A percentile compares a stretch with the other conserved stretches of the same genome.
These are phyloP conservation scores for Westerdykella ornata DNA, from an alignment of 2,329 filamentous ascomycete species.

Conservation along the genomic window DNA sequence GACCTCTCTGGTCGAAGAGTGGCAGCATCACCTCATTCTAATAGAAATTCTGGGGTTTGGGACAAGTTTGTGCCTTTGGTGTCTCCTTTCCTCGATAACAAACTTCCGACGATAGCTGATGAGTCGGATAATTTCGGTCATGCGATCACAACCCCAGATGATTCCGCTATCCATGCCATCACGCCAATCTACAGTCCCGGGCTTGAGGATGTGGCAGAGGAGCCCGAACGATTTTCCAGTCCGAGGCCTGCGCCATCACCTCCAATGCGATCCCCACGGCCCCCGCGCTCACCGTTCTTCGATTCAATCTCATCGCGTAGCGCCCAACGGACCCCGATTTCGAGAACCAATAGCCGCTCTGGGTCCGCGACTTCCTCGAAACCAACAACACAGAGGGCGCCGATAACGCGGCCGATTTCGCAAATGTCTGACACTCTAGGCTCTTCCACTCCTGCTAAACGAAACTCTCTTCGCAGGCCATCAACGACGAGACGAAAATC, in stretches of 20 bases:
- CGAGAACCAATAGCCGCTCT: slow-evolving; percentile 14
- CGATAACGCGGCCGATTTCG: slow-evolving; percentile 28
- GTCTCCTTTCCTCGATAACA: slow-evolving; percentile 11
- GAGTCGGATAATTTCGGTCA: slow-evolving; percentile 30
- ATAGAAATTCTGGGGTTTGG: slow-evolving; percentile 32
- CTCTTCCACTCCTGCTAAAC: slow-evolving; percentile 35
- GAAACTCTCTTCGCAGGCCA: slow-evolving; percentile 17
- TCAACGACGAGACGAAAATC: slow-evolving; percentile 24
- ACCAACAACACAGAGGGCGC: slow-evolving; percentile 8
- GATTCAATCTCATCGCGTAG: slow-evolving; percentile 24
- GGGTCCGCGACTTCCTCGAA: slow-evolving; percentile 23
- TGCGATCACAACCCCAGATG: slow-evolving; percentile 40
- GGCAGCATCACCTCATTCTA: slow-evolving; percentile 4
- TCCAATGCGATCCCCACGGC: slow-evolving; percentile 19
- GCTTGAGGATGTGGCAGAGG: slow-evolving; percentile 34
- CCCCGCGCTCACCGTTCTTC: slow-evolving; percentile 23
- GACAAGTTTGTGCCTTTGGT: slow-evolving; percentile 20
- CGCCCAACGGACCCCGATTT: slow-evolving; percentile 17
- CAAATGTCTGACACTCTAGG: slow-evolving; percentile 44
- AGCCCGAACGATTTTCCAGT: slow-evolving; percentile 30
- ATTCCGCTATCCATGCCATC: slow-evolving; percentile 35
- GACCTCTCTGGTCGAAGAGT: too few species aligned
- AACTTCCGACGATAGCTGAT: slow-evolving; percentile 24
- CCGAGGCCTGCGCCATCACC: slow-evolving; percentile 32
- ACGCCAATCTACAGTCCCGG: slow-evolving; percentile 38